Conservation (phyloP, 75 land plant genomes). For the Adiantum capillusveneris region DNA sequence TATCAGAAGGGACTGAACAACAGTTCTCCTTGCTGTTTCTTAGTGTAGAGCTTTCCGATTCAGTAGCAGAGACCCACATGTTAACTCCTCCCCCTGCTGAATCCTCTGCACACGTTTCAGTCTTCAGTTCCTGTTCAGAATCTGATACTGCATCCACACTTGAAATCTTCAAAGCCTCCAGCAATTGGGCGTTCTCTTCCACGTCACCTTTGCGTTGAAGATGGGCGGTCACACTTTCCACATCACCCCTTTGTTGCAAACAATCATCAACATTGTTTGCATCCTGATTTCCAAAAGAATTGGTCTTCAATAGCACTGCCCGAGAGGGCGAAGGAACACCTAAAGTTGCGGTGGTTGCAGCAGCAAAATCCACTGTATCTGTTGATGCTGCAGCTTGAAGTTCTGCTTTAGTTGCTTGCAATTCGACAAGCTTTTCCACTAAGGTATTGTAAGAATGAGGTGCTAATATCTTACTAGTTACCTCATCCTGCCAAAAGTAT, state of each 20-base stretch:
- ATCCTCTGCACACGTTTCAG: too few species aligned
- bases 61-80: too few species aligned
- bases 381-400: conserved; percentile 1
- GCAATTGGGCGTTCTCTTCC: conserved; percentile 69
- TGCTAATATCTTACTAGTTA: conserved; percentile 58
- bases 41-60: too few species aligned
- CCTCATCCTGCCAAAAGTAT: conserved; percentile 57
- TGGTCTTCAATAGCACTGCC: conserved; percentile 42
- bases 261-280: conserved; percentile 23
- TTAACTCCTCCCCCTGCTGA: too few species aligned
- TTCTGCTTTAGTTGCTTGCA: conserved; percentile 39
- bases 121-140: background rate
- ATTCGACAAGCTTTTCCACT: conserved; percentile 72
- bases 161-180: conserved; percentile 51
- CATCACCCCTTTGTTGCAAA: conserved; percentile 20
- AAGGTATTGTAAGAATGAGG: conserved; percentile 81
- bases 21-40: too few species aligned
- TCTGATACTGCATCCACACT: conserved; percentile 14
- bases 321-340: conserved; percentile 82
- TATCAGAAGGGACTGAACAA: too few species aligned
- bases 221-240: too few species aligned
- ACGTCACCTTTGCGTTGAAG: conserved; percentile 39
- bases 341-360: conserved; percentile 88
- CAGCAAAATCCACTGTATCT: conserved; percentile 82
- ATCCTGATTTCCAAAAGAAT: conserved; percentile 62